These are phyloP conservation scores for Barnettozyma wickerhamii DNA, from an alignment of 805 yeast genomes.

Conservation along the genomic window DNA sequence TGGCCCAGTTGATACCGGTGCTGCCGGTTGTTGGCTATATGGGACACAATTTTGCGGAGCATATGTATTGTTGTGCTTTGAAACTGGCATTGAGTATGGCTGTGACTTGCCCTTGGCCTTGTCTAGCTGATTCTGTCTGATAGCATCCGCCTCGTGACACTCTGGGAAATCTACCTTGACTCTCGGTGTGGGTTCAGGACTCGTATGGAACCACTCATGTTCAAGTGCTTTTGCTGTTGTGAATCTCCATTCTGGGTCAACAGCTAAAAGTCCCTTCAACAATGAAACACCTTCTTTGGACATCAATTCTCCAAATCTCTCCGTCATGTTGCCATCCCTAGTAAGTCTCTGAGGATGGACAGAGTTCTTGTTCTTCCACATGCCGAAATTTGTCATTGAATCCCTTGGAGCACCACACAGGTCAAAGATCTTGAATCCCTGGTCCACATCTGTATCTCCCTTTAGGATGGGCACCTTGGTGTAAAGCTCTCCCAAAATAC, in stretches of 20 bases:
- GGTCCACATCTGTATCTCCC: conserved; percentile 85
- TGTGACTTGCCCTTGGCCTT: conserved; percentile 3
- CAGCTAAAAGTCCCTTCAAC: conserved; percentile 53
- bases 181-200: conserved; percentile 67
- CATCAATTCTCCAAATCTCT: conserved; percentile 41
- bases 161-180: conserved; percentile 54
- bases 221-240: conserved; percentile 77
- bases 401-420: conserved; percentile 74
- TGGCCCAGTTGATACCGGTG: background rate
- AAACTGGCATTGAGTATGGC: conserved; percentile 1
- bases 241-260: conserved; percentile 69
- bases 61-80: background rate
- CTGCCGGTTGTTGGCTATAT: background rate
- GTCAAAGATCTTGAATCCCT: conserved; percentile 75
- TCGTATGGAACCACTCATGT: conserved; percentile 62
- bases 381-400: conserved; percentile 34
- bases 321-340: conserved; percentile 36
- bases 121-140: conserved; percentile 44
- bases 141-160: conserved; percentile 83
- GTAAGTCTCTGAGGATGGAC: conserved; percentile 11
- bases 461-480: conserved; percentile 76
- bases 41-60: background rate
- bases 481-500: conserved; percentile 91
- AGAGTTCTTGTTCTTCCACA: conserved; percentile 9
- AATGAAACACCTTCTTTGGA: conserved; percentile 45